A percentile compares a stretch with the other conserved stretches of the same genome.
phyloP scores from a whole-genome alignment of 2,329 filamentous ascomycete genomes.

The Ophiosphaerella narmari region DNA sequence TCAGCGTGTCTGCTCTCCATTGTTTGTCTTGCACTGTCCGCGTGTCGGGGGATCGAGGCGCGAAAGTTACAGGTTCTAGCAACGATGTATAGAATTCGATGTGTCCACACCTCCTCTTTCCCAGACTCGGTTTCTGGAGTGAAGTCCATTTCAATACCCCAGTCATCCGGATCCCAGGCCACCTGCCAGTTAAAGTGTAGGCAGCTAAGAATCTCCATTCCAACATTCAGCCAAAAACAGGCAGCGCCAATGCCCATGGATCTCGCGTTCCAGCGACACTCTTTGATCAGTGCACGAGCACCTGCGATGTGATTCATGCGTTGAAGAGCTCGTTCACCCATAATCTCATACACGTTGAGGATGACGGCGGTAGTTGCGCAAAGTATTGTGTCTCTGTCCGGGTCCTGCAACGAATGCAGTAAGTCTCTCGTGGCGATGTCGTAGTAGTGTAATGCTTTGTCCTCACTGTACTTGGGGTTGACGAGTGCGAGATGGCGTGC shows the following conservation, averaged over 20 bases:
- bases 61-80: constrained; percentile 87
- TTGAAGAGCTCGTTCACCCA: constrained; percentile 78
- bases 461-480: constrained; percentile 71
- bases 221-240: constrained; percentile 93
- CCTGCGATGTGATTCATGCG: constrained; percentile 91
- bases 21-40: constrained; percentile 63
- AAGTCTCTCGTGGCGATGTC: constrained; percentile 82
- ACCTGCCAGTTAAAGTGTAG: constrained; percentile 85
- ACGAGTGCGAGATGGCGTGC: constrained; percentile 78
- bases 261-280: constrained; percentile 84
- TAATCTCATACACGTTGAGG: constrained; percentile 89
- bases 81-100: constrained; percentile 85
- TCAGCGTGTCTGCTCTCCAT: constrained; percentile 70
- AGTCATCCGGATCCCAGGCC: constrained; percentile 87
- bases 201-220: constrained; percentile 87
- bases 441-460: constrained; percentile 82
- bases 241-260: constrained; percentile 79
- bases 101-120: constrained; percentile 82
- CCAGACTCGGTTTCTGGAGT: constrained; percentile 61
- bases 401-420: constrained; percentile 77
- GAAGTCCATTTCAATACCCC: constrained; percentile 83
- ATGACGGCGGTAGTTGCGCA: constrained; percentile 88
- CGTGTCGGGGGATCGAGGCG: constrained; percentile 67
- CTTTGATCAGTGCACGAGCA: constrained; percentile 81
- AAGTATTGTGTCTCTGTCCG: constrained; percentile 79